Evolutionary conservation across 179 eudicot genomes (phyloP), one percentile per base, ranked within the genome.

Genomic region (Silene coronaria): DNA sequence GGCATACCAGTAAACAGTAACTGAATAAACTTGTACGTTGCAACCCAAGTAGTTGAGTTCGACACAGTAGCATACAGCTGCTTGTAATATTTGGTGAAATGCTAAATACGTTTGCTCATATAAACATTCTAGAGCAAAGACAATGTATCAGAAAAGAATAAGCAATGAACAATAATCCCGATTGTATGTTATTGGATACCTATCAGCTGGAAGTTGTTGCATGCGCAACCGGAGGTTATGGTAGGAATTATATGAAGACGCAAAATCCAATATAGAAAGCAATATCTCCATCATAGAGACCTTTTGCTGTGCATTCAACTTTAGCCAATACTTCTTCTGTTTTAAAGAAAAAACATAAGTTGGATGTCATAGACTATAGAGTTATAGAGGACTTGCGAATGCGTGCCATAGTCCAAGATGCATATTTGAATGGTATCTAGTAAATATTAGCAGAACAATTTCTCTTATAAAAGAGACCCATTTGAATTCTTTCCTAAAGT

Each of bases 191-290:
- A 11, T 11, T 55, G 59, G 59, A 42, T 76, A 85, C 88, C 97
- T 92, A 81, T 92, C 96, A 42, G 89, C 84, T 78, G 97, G 89
- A 79, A 82, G 81, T 34, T 89, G 96, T 77, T 85, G 88, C 94
- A 95, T 90, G 74, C 97, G 92, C 85, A 80, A 75, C 76, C 95
- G 89, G 78, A 95, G 97, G 78, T 89, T 95, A 71, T 90, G 76
- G 76, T 87, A 95, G n/a, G 99, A 95, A 73, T 95, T 95, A 87
- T 90, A 95, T 27, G 99, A 89, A 71, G 97, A 88, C 74, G 99
- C 93, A 85, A 95, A 95, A 85, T 95, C 99, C 76, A 95, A 83
- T 61, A 89, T 84, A 9, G 86, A 82, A 36, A 83, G 76, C 78
- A 86, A 81, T 77, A 89, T 90, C 69, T 92, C 99, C 91, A 95